A percentile compares a stretch with the other conserved stretches of the same genome.
These are phyloP conservation scores for Calocybe gangraenosa DNA, from an alignment of 768 basidiomycete species.

Conservation along the genomic window DNA sequence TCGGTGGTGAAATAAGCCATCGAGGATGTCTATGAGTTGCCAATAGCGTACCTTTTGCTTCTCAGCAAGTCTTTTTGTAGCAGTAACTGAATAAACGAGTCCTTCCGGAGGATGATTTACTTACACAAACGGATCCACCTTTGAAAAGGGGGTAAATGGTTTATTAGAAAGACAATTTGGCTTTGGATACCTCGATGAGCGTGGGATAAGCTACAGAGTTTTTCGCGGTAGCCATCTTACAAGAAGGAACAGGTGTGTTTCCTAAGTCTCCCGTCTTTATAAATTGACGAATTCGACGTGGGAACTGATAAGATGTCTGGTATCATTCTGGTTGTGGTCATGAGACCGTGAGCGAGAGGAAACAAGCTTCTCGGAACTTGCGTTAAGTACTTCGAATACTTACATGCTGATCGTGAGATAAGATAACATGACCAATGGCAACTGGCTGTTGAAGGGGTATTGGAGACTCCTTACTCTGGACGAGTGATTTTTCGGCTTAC, in stretches of 20 bases:
- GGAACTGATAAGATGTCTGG: not conserved
- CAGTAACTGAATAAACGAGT: not conserved
- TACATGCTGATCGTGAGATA: too few relatives aligned
- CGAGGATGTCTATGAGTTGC: not conserved
- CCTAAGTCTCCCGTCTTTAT: not conserved
- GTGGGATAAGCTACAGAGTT: constrained; percentile 61
- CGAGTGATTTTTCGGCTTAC: too few relatives aligned
- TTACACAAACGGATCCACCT: constrained; percentile 70
- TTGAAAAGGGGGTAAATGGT: too few relatives aligned
- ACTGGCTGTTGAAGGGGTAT: too few relatives aligned
- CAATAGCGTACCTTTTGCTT: constrained; percentile 55
- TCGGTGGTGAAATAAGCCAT: not conserved
- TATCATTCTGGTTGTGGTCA: not conserved
- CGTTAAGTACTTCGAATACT: too few relatives aligned
- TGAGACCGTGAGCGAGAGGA: constrained; percentile 1
- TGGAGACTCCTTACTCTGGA: too few relatives aligned
- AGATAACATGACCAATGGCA: too few relatives aligned
- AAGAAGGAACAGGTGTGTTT: too few relatives aligned
- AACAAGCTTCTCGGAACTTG: not conserved
- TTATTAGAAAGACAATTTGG: constrained; percentile 25
- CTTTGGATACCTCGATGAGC: constrained; percentile 42
- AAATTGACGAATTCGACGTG: constrained; percentile 1
- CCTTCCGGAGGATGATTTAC: constrained; percentile 15
- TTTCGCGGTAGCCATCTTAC: constrained; percentile 52
- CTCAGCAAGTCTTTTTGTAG: constrained; percentile 32